Conservation (phyloP, 1,284 basidiomycete species). For the Cryptococcus jaspeensis region DNA sequence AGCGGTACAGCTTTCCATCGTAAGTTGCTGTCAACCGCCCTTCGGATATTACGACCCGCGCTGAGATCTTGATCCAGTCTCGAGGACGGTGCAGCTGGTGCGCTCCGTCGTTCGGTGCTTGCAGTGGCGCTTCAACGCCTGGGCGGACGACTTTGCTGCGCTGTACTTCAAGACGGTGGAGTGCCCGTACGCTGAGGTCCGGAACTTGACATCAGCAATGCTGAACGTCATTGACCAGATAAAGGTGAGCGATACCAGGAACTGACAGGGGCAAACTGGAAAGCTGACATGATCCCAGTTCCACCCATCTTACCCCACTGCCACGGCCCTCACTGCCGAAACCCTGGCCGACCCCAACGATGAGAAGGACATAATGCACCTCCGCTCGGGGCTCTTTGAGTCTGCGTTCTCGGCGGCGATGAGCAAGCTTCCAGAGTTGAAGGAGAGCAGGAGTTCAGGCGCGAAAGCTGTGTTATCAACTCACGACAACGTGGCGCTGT, state of each 20-base stretch:
- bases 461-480: conserved; percentile 77
- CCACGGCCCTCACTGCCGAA: conserved; percentile 63
- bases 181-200: conserved; percentile 79
- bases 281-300: conserved; percentile 20
- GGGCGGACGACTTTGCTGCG: conserved; percentile 66
- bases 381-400: conserved; percentile 63
- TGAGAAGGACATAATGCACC: conserved; percentile 69
- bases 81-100: conserved; percentile 33
- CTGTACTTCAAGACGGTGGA: conserved; percentile 72
- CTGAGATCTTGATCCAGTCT: background rate
- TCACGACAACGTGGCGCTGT: conserved; percentile 80
- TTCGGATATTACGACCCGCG: conserved; percentile 52
- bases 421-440: conserved; percentile 63
- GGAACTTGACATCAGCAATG: conserved; percentile 67
- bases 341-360: conserved; percentile 58
- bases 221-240: conserved; percentile 68
- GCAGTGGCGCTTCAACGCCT: conserved; percentile 71
- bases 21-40: conserved; percentile 62
- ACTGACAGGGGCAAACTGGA: background rate
- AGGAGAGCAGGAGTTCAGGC: conserved; percentile 73
- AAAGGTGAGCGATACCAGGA: conserved; percentile 56
- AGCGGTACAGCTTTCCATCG: conserved; percentile 72
- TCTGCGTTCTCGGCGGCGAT: conserved; percentile 61
- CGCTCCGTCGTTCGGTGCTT: conserved; percentile 65
- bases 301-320: conserved; percentile 70